phyloP scores from a whole-genome alignment of 1,284 basidiomycete genomes.

The Grifola frondosa region DNA sequence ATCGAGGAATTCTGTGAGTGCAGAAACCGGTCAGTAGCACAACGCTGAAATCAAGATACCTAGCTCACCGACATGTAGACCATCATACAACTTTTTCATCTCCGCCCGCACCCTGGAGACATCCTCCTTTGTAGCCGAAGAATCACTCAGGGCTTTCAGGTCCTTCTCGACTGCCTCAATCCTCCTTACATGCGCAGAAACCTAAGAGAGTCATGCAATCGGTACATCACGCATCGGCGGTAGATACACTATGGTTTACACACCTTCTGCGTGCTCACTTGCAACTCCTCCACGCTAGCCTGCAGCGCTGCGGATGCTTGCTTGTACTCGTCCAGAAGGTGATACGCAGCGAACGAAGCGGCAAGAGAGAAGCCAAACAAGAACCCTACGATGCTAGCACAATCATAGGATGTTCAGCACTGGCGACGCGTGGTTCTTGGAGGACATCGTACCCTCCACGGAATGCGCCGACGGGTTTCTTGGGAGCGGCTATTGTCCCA shows the following conservation, averaged over 20 bases:
- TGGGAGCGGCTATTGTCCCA: conserved; percentile 58
- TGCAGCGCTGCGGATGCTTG: conserved; percentile 80
- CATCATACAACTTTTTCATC: conserved; percentile 84
- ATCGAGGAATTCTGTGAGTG: conserved; percentile 66
- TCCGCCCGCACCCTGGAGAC: conserved; percentile 72
- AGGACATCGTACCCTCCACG: conserved; percentile 82
- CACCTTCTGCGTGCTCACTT: conserved; percentile 81
- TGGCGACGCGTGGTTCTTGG: background rate
- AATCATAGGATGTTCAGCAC: too few species aligned
- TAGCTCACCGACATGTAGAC: conserved; percentile 68
- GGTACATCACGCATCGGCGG: background rate
- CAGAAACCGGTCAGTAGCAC: background rate
- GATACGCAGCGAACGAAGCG: conserved; percentile 82
- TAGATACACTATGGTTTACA: conserved; percentile 7
- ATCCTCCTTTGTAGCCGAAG: conserved; percentile 76
- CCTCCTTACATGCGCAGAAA: conserved; percentile 79
- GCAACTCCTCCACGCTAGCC: conserved; percentile 84
- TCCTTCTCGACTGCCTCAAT: conserved; percentile 90
- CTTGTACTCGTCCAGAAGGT: conserved; percentile 89
- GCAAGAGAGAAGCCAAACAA: conserved; percentile 86
- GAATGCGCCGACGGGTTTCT: conserved; percentile 83
- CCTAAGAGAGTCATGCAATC: conserved; percentile 42
- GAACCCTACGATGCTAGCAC: conserved; percentile 79
- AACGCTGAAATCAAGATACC: background rate
- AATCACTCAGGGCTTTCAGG: conserved; percentile 70